Evolutionary conservation across 495 filamentous ascomycete species (phyloP).

Genomic region (Podospora appendiculata): DNA sequence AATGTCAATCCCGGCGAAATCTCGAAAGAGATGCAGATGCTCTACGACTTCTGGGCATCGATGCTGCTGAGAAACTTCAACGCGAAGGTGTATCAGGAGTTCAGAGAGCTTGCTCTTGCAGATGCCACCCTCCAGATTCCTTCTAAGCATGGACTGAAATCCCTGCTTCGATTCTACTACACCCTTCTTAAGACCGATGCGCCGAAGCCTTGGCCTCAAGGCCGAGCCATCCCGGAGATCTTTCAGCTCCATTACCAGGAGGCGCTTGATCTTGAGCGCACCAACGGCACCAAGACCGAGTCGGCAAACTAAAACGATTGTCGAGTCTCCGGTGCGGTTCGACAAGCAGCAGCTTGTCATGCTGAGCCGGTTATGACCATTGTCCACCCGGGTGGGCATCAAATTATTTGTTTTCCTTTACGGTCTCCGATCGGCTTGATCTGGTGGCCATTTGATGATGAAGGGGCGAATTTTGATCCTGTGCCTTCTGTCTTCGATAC

Average conservation of each 20-base stretch:
- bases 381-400: too few relatives aligned
- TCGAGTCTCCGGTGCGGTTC: not conserved
- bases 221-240: constrained; percentile 17
- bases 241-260: constrained; percentile 19
- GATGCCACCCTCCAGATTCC: constrained; percentile 40
- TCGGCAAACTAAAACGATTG: not conserved
- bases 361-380: too few relatives aligned
- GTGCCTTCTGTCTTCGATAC: not conserved
- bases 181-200: constrained; percentile 15
- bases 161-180: constrained; percentile 20
- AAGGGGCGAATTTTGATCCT: not conserved
- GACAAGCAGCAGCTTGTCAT: too few relatives aligned
- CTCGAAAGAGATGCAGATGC: constrained; percentile 49
- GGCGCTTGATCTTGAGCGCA: constrained; percentile 11
- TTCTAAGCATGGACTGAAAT: constrained; percentile 13
- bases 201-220: constrained; percentile 21
- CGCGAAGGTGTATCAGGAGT: constrained; percentile 71
- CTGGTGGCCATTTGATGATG: not conserved
- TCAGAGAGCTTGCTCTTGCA: constrained; percentile 60
- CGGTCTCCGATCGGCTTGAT: not conserved
- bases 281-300: not conserved
- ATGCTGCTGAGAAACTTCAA: constrained; percentile 73
- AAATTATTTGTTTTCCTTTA: too few relatives aligned
- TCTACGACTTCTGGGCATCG: constrained; percentile 76
- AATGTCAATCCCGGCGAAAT: constrained; percentile 38